Conservation (phyloP, 352 stramenopile genomes). For the Phytophthora constricta region DNA sequence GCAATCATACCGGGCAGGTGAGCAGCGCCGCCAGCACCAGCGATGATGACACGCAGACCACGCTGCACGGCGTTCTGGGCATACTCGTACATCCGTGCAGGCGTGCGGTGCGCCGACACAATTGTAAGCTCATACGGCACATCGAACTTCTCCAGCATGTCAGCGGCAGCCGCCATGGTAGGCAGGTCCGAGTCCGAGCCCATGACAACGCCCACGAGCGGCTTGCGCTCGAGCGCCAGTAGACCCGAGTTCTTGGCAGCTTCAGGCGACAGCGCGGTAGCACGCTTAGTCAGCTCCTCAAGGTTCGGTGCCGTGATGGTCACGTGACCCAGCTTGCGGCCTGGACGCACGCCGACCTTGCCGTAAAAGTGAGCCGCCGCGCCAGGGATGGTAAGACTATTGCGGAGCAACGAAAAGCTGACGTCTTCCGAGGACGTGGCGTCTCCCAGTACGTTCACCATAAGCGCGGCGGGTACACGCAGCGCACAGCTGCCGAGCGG, state of each 20-base stretch:
- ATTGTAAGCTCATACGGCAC: conserved; percentile 98
- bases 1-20: conserved; percentile 97
- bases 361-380: conserved; percentile 97
- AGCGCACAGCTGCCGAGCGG: conserved; percentile 94
- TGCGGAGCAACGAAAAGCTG: conserved; percentile 74
- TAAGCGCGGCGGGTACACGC: conserved; percentile 88
- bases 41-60: conserved; percentile 94
- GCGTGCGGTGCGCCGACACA: conserved; percentile 98
- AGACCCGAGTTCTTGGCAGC: conserved; percentile 52
- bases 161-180: conserved; percentile 95
- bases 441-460: conserved; percentile 93
- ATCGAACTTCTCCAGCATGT: conserved; percentile 96
- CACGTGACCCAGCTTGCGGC: conserved; percentile 98
- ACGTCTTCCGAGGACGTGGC: conserved; percentile 74
- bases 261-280: conserved; percentile 56
- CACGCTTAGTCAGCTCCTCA: conserved; percentile 80
- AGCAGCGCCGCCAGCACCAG: conserved; percentile 96
- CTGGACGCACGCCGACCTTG: conserved; percentile 89
- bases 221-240: conserved; percentile 23
- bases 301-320: conserved; percentile 93
- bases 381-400: conserved; percentile 74
- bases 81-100: conserved; percentile 96
- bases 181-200: conserved; percentile 97
- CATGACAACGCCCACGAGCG: conserved; percentile 91
- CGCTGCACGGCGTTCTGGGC: conserved; percentile 88